Conservation (phyloP, 352 stramenopile genomes). For the Pythium aquatile region DNA sequence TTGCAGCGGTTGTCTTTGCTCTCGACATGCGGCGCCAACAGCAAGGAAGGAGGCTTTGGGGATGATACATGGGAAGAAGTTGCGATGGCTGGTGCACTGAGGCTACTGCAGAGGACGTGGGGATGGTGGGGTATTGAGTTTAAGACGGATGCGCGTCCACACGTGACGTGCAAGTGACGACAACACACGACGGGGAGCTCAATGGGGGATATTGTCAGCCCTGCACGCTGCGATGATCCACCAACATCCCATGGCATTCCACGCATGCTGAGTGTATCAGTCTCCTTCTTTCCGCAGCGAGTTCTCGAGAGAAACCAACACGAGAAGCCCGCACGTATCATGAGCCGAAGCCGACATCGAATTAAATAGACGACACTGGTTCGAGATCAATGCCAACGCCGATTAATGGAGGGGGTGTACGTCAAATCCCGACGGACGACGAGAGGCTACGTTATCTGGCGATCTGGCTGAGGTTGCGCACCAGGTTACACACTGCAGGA, state of each 20-base stretch:
- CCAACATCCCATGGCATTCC: neutral
- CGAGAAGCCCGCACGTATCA: neutral
- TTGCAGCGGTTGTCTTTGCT: slow-evolving; percentile 3
- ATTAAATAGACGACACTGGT: slow-evolving; percentile 6
- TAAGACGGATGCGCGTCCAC: neutral
- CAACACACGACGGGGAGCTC: neutral
- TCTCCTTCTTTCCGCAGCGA: neutral
- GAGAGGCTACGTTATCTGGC: slow-evolving; percentile 31
- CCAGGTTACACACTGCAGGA: slow-evolving; percentile 52
- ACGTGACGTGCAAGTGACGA: neutral
- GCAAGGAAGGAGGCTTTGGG: neutral
- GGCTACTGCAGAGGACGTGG: neutral
- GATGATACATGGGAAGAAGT: neutral
- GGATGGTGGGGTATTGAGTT: neutral
- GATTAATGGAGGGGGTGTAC: too few species aligned
- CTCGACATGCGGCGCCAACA: slow-evolving; percentile 3
- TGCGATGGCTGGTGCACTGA: neutral
- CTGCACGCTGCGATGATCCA: neutral
- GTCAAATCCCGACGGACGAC: neutral
- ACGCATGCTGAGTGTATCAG: neutral
- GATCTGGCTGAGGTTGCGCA: slow-evolving; percentile 67
- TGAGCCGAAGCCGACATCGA: neutral
- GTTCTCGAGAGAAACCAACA: neutral
- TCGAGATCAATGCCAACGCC: neutral
- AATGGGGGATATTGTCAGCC: neutral